These are phyloP conservation scores for Lantana camara DNA, from an alignment of 257 asterid species.

Conservation along the genomic window DNA sequence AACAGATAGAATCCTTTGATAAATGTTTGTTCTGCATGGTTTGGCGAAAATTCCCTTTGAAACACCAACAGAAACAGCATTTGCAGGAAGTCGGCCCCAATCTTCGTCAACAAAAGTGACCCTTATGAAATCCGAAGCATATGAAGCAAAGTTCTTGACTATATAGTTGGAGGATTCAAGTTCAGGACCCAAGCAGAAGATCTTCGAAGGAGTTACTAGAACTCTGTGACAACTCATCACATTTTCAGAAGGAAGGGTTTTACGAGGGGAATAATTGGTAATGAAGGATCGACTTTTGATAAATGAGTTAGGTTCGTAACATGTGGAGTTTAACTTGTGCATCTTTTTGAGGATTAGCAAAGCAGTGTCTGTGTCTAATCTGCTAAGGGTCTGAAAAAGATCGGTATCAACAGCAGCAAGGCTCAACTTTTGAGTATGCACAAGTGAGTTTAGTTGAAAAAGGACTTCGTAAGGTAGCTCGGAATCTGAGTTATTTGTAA, in stretches of 20 bases:
- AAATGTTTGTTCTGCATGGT: slow-evolving; percentile 63
- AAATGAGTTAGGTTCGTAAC: slow-evolving; percentile 67
- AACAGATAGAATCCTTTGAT: slow-evolving; percentile 60
- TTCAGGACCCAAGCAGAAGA: slow-evolving; percentile 93
- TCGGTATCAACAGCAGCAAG: slow-evolving; percentile 57
- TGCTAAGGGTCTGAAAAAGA: slow-evolving; percentile 57
- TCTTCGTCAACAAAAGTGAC: slow-evolving; percentile 97
- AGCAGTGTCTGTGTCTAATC: slow-evolving; percentile 50
- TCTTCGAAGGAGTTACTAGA: slow-evolving; percentile 76
- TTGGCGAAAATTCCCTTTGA: slow-evolving; percentile 66
- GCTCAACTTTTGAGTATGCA: slow-evolving; percentile 79
- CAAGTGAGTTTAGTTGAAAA: slow-evolving; percentile 84
- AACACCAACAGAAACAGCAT: slow-evolving; percentile 50
- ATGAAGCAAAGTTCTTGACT: slow-evolving; percentile 68
- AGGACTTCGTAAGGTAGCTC: slow-evolving; percentile 69
- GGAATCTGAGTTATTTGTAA: slow-evolving; percentile 39
- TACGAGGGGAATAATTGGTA: slow-evolving; percentile 27
- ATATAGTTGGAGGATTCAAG: slow-evolving; percentile 87
- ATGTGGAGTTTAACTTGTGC: slow-evolving; percentile 67
- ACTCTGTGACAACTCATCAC: slow-evolving; percentile 85
- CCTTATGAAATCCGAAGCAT: slow-evolving; percentile 79
- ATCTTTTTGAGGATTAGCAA: slow-evolving; percentile 58
- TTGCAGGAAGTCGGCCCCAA: slow-evolving; percentile 72
- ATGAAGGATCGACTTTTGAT: slow-evolving; percentile 40
- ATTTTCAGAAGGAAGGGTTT: slow-evolving; percentile 38